Base-by-base conservation (phyloP, 345 rosid species). In the Sisymbrium irio region DNA sequence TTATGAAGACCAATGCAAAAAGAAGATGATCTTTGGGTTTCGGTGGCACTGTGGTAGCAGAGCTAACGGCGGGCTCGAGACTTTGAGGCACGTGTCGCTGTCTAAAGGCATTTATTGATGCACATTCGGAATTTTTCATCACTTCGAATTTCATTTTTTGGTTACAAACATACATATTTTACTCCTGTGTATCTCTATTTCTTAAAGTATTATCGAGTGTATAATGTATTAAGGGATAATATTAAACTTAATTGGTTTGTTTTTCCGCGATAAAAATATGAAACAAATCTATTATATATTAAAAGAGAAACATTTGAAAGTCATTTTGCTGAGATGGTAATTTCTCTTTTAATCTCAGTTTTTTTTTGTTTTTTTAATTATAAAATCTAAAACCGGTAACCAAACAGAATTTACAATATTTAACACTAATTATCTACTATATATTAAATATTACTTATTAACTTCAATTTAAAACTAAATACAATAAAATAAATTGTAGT, bases 61-160 rank as follows among this genome's bases (percentile, higher is more conserved):
- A 75, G 73, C 68, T 67, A 18, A 59, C 73, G 73, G 50, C 68
- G 67, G 78, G 79, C 69, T 75, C 79, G 79, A 75, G 79, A 75
- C 68, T 15, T 40, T 18, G 49, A 75, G 28, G 79, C 79, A 75
- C 74, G 69, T 61, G 74, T 75, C 79, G 39, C 47, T 68, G 79
- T 75, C 64, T 45, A 75, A 40, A 67, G 62, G 12, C 73, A 59
- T 75, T 61, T 60, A 35, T 67, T 67, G 11, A 66, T 66, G 25
- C 59, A 55, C 67, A n/a, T 67, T 74, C 32, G 47, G 7, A 49
- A 36, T 62, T 36, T 71, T 70, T 58, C 14, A 35, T 46, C 50
- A 14, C 49, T 36, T 49, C 35, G 17, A 20, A 35, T 49, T 65
- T 47, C 28, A 45, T 0, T 6, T 11, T 17, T 28, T 25, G 15